phyloP scores from a whole-genome alignment of 1,284 basidiomycete species.

The Pseudozyma sp. region DNA sequence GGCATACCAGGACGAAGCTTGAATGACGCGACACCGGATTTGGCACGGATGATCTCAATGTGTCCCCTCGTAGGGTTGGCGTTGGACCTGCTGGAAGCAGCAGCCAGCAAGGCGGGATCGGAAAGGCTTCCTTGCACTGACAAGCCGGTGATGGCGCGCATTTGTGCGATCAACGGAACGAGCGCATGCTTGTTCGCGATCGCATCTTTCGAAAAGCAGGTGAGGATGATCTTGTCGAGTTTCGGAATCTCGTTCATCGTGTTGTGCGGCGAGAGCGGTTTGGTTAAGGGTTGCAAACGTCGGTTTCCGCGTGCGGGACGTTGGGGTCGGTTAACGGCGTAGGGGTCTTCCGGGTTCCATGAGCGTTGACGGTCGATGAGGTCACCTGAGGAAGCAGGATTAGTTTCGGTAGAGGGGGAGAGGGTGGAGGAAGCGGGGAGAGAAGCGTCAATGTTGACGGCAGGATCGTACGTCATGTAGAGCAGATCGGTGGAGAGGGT shows the following conservation, averaged over 20 bases:
- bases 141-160: constrained; percentile 89
- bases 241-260: constrained; percentile 71
- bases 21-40: constrained; percentile 86
- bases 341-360: constrained; percentile 83
- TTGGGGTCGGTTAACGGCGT: constrained; percentile 79
- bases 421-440: constrained; percentile 14
- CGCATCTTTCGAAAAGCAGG: constrained; percentile 70
- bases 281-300: constrained; percentile 52
- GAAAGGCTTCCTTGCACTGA: constrained; percentile 70
- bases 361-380: constrained; percentile 71
- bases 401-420: constrained; percentile 12
- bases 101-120: constrained; percentile 42
- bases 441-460: constrained; percentile 26
- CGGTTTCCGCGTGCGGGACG: constrained; percentile 76
- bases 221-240: constrained; percentile 81
- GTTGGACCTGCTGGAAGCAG: not conserved
- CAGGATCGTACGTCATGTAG: constrained; percentile 87
- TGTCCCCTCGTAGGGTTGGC: constrained; percentile 37
- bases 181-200: constrained; percentile 80
- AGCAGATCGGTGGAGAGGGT: constrained; percentile 88
- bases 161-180: constrained; percentile 85
- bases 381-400: constrained; percentile 14
- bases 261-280: constrained; percentile 39
- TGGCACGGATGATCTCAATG: constrained; percentile 83
- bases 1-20: constrained; percentile 83